Evolutionary conservation across 192 early-diverging fungal genomes (phyloP).

Genomic region (Coemansia aciculifera): DNA sequence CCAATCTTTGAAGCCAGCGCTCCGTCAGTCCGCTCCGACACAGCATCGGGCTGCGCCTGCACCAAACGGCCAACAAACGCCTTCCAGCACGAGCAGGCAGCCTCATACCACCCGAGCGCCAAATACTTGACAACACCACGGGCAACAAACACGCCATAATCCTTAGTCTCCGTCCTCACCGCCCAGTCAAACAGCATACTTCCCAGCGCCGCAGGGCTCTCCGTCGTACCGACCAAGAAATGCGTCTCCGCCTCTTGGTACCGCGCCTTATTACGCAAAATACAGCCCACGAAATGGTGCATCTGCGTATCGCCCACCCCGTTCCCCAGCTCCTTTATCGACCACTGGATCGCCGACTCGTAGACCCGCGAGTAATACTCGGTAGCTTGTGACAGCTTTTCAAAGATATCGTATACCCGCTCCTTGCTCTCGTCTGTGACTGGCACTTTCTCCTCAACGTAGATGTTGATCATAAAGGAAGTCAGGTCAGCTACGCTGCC

Average conservation of each 20-base stretch:
- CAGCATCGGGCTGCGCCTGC: conserved; percentile 18
- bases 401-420: conserved; percentile 66
- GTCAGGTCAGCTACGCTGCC: conserved; percentile 83
- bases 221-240: conserved; percentile 78
- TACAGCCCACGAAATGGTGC: conserved; percentile 47
- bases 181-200: conserved; percentile 81
- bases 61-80: conserved; percentile 37
- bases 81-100: conserved; percentile 55
- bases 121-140: conserved; percentile 82
- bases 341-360: conserved; percentile 54
- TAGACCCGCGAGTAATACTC: conserved; percentile 51
- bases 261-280: conserved; percentile 60
- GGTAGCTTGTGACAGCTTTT: conserved; percentile 58
- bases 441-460: conserved; percentile 63
- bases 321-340: conserved; percentile 24
- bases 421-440: conserved; percentile 71
- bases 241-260: conserved; percentile 85
- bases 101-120: conserved; percentile 57
- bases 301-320: conserved; percentile 46
- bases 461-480: conserved; percentile 80
- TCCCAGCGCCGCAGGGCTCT: conserved; percentile 74
- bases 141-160: conserved; percentile 75
- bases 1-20: conserved; percentile 46
- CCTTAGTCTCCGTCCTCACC: conserved; percentile 56
- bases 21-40: conserved; percentile 26